Percentiles rank a stretch among this genome's conserved stretches.
Evolutionary conservation across 352 stramenopile species (phyloP).

Genomic region (Thalassiosira hispida): DNA sequence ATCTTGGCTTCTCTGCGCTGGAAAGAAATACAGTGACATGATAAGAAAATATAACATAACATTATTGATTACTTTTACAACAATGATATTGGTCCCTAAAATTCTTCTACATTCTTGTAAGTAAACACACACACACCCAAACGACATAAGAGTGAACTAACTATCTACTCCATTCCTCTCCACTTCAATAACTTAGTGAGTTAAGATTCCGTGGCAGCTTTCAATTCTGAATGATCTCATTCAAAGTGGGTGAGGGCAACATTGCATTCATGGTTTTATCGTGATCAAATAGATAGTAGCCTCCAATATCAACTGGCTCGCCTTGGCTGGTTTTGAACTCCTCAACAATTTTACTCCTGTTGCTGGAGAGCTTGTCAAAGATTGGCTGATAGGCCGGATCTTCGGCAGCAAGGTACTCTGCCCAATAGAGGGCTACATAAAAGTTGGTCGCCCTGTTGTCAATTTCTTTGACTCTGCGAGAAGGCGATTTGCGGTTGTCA

Average conservation of each 20-base stretch:
- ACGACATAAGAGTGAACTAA: no score
- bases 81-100: no score
- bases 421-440: slow-evolving; percentile 87
- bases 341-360: slow-evolving; percentile 84
- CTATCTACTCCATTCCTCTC: no score
- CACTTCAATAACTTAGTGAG: no score
- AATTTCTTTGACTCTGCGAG: slow-evolving; percentile 83
- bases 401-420: slow-evolving; percentile 83
- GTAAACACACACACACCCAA: no score
- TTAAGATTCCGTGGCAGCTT: no score
- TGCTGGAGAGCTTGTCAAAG: slow-evolving; percentile 74
- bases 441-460: slow-evolving; percentile 88
- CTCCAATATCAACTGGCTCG: slow-evolving; percentile 83
- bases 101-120: no score
- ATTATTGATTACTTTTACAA: no score
- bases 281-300: slow-evolving; percentile 85
- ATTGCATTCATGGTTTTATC: slow-evolving; percentile 79
- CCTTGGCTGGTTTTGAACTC: slow-evolving; percentile 83
- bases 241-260: slow-evolving; percentile 83
- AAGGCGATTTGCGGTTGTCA: slow-evolving; percentile 80
- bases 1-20: no score
- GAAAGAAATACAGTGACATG: no score
- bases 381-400: slow-evolving; percentile 78
- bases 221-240: slow-evolving; percentile 77
- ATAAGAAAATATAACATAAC: no score